A percentile compares a stretch with the other conserved stretches of the same genome.
These are phyloP conservation scores for Boletus rufocinnamomeus DNA, from an alignment of 768 basidiomycete species.

Conservation along the genomic window DNA sequence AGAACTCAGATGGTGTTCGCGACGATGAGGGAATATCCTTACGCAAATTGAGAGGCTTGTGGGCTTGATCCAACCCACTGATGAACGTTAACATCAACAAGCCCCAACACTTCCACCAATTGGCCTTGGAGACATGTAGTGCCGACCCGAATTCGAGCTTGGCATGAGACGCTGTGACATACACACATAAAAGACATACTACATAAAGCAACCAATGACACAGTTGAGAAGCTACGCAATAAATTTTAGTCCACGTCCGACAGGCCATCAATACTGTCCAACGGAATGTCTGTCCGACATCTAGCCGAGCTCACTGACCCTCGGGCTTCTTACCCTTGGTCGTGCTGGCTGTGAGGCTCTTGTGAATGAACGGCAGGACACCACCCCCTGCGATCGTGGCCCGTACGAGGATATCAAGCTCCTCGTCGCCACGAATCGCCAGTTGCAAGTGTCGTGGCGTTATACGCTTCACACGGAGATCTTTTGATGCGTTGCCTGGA, in stretches of 20 bases:
- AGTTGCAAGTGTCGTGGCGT: slow-evolving; percentile 95
- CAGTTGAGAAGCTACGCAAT: slow-evolving; percentile 16
- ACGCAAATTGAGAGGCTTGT: too few species aligned
- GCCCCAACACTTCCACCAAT: background rate
- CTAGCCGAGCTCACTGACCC: slow-evolving; percentile 23
- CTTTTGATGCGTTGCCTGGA: slow-evolving; percentile 93
- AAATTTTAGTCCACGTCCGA: slow-evolving; percentile 17
- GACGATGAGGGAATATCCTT: too few species aligned
- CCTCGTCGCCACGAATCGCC: slow-evolving; percentile 96
- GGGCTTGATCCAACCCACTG: too few species aligned
- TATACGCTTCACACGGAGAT: slow-evolving; percentile 96
- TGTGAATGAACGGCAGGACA: slow-evolving; percentile 87
- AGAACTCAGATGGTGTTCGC: background rate
- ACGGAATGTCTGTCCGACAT: background rate
- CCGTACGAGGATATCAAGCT: slow-evolving; percentile 91
- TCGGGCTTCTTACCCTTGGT: slow-evolving; percentile 51
- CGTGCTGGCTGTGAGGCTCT: slow-evolving; percentile 61
- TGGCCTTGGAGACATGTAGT: background rate
- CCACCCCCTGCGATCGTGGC: slow-evolving; percentile 94
- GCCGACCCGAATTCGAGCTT: background rate
- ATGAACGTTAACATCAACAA: background rate
- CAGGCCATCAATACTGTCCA: slow-evolving; percentile 9
- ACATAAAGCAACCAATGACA: slow-evolving; percentile 16
- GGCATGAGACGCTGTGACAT: slow-evolving; percentile 5
- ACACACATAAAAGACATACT: slow-evolving; percentile 13